phyloP scores from a whole-genome alignment of 805 yeast species.

The Yueomyces sinensis region DNA sequence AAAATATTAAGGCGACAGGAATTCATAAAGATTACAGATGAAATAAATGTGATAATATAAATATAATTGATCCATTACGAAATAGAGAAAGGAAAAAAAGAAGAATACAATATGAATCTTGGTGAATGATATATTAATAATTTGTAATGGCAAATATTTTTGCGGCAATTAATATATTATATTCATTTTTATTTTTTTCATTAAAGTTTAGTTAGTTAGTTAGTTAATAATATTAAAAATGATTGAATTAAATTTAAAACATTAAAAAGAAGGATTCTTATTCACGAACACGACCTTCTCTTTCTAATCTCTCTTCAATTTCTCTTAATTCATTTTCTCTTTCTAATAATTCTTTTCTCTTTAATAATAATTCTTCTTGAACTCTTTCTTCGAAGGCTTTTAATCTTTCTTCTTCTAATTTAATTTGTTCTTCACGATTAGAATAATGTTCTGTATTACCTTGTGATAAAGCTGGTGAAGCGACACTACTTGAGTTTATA shows the following conservation, averaged over 20 bases:
- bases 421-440: conserved; percentile 79
- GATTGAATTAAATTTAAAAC: too few relatives aligned
- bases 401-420: conserved; percentile 78
- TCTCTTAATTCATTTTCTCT: conserved; percentile 78
- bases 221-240: too few relatives aligned
- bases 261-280: not conserved
- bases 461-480: not conserved
- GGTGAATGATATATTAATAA: too few relatives aligned
- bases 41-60: too few relatives aligned
- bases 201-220: not conserved
- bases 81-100: too few relatives aligned
- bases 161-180: not conserved
- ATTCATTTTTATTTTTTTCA: not conserved
- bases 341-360: conserved; percentile 70
- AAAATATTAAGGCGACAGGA: too few relatives aligned
- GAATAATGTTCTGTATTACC: conserved; percentile 24
- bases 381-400: conserved; percentile 79
- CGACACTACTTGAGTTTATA: not conserved
- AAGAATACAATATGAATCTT: too few relatives aligned
- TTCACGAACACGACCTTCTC: conserved; percentile 30
- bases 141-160: too few relatives aligned
- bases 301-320: conserved; percentile 56
- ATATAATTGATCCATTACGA: too few relatives aligned
- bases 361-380: conserved; percentile 69
- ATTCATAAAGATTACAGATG: too few relatives aligned